These are phyloP conservation scores for Mortierella sp. DNA, from an alignment of 371 early-diverging fungal genomes.

Conservation along the genomic window DNA sequence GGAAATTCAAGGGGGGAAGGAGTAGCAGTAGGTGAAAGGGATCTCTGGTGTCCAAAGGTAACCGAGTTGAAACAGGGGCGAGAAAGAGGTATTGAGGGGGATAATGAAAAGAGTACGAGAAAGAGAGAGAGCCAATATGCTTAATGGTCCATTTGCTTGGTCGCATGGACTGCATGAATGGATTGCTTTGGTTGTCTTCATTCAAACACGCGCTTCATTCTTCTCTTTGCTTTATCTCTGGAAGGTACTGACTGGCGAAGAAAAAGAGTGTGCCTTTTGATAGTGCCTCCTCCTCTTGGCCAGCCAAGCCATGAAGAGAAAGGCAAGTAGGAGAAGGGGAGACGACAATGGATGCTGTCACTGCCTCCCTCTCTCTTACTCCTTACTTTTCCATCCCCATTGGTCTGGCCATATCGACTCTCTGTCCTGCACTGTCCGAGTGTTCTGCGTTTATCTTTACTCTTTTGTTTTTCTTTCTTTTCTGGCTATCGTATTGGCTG, in stretches of 20 bases:
- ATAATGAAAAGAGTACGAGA: not conserved
- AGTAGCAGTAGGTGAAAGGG: not conserved
- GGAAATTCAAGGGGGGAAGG: not conserved
- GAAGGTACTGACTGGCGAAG: not conserved
- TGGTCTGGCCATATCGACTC: not conserved
- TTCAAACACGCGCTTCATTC: slow-evolving; percentile 5
- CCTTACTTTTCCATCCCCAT: not conserved
- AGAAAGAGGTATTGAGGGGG: not conserved
- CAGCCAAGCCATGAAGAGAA: no score
- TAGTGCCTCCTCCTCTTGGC: not conserved
- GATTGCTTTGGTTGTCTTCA: not conserved
- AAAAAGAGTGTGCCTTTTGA: not conserved
- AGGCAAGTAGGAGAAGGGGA: not conserved
- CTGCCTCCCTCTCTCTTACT: not conserved
- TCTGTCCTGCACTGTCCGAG: not conserved
- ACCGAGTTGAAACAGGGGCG: not conserved
- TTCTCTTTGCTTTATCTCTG: not conserved
- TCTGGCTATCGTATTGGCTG: not conserved
- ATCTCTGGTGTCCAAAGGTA: not conserved
- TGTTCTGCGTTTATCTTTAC: slow-evolving; percentile 2
- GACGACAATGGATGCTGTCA: not conserved
- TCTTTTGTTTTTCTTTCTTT: not conserved
- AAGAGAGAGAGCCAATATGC: not conserved
- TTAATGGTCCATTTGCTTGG: not conserved
- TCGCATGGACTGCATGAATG: not conserved